Evolutionary conservation across 129 eudicot genomes (phyloP).

Genomic region (sunflower (Helianthus annuus)): DNA sequence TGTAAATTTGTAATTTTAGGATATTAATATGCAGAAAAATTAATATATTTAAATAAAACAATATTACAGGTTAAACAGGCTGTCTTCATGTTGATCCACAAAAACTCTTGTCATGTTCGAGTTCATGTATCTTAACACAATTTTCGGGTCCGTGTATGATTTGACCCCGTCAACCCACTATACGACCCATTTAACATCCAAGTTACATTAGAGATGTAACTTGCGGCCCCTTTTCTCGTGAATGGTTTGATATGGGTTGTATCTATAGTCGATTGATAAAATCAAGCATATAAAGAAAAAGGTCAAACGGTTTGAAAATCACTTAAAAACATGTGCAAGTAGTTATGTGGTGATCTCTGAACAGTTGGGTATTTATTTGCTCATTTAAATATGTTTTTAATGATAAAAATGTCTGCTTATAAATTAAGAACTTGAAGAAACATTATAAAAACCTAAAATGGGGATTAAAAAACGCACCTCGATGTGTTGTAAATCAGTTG

Average conservation of each 20-base stretch:
- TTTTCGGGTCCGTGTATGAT: too few relatives aligned
- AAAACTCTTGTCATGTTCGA: too few relatives aligned
- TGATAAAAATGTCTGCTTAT: conserved; percentile 7
- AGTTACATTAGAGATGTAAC: background rate
- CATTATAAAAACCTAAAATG: background rate
- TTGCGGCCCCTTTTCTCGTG: background rate
- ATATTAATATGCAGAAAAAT: too few relatives aligned
- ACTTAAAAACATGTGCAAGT: background rate
- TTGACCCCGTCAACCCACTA: too few relatives aligned
- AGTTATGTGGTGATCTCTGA: conserved; percentile 10
- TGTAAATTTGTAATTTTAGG: too few relatives aligned
- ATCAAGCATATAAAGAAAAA: background rate
- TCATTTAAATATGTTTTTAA: background rate
- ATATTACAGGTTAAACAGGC: too few relatives aligned
- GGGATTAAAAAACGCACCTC: conserved; percentile 44
- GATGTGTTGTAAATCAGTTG: conserved; percentile 54
- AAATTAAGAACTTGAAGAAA: conserved; percentile 1
- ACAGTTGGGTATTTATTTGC: background rate
- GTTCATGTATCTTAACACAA: too few relatives aligned
- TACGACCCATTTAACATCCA: too few relatives aligned
- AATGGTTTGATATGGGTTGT: background rate
- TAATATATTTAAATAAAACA: too few relatives aligned
- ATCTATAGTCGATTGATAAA: background rate
- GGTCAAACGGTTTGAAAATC: background rate
- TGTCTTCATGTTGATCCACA: too few relatives aligned